A percentile compares a stretch with the other conserved stretches of the same genome.
These are phyloP conservation scores for Mycena olivaceomarginata DNA, from an alignment of 768 basidiomycete species.

Conservation along the genomic window DNA sequence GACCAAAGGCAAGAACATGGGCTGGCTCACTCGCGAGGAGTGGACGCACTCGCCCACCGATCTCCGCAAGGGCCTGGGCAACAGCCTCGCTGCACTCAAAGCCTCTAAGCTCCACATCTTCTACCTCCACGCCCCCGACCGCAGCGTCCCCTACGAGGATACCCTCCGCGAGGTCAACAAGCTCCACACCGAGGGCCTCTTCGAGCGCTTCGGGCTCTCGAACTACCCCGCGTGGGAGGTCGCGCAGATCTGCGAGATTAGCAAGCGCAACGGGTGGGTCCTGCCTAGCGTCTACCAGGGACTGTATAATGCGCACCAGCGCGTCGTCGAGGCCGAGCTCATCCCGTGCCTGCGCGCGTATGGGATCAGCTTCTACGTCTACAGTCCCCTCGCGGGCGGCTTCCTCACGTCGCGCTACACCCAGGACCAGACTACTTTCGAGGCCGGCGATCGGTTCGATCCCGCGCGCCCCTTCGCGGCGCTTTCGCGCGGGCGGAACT, in stretches of 20 bases:
- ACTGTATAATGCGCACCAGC: too few species aligned
- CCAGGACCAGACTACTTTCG: slow-evolving; percentile 46
- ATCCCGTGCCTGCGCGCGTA: slow-evolving; percentile 63
- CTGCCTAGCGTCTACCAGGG: slow-evolving; percentile 62
- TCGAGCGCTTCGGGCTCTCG: slow-evolving; percentile 68
- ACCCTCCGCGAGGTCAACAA: slow-evolving; percentile 62
- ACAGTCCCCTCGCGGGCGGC: slow-evolving; percentile 67
- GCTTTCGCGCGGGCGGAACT: slow-evolving; percentile 30
- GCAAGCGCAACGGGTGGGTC: slow-evolving; percentile 56
- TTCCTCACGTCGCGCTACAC: slow-evolving; percentile 64
- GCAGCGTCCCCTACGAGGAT: slow-evolving; percentile 66
- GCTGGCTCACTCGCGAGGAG: slow-evolving; percentile 11
- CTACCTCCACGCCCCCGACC: slow-evolving; percentile 69
- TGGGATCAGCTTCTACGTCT: slow-evolving; percentile 64
- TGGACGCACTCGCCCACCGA: slow-evolving; percentile 24
- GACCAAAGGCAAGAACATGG: too few species aligned
- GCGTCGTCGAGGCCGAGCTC: slow-evolving; percentile 56
- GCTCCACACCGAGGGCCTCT: slow-evolving; percentile 63
- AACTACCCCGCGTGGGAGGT: slow-evolving; percentile 68
- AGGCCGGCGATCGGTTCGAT: slow-evolving; percentile 58
- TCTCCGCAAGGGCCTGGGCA: slow-evolving; percentile 53
- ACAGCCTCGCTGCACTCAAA: slow-evolving; percentile 64
- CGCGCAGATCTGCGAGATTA: slow-evolving; percentile 50
- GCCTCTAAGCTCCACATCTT: slow-evolving; percentile 56
- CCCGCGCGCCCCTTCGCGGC: slow-evolving; percentile 57